Evolutionary conservation across 768 basidiomycete species (phyloP).

Genomic region (Clitopilus passeckerianus): DNA sequence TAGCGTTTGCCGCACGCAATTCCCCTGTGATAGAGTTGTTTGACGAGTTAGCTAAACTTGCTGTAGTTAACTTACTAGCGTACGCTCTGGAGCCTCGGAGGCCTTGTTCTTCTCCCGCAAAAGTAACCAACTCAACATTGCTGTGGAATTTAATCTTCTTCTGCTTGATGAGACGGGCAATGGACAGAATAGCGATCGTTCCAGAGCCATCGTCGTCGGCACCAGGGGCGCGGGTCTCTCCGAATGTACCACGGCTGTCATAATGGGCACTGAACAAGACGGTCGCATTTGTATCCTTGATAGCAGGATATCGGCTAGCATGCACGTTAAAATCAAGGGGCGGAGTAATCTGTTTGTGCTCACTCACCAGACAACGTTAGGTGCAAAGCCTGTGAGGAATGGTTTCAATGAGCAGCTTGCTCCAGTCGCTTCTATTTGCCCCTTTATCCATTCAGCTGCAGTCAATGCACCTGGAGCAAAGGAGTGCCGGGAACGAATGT

Average conservation of each 20-base stretch:
- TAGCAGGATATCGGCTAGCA: slow-evolving; percentile 51
- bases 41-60: background rate
- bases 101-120: slow-evolving; percentile 93
- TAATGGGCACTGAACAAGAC: slow-evolving; percentile 85
- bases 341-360: background rate
- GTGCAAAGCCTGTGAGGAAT: slow-evolving; percentile 73
- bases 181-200: slow-evolving; percentile 68
- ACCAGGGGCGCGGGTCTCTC: slow-evolving; percentile 58
- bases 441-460: slow-evolving; percentile 75
- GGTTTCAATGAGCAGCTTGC: slow-evolving; percentile 63
- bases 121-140: slow-evolving; percentile 77
- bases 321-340: background rate
- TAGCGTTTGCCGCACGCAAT: slow-evolving; percentile 50
- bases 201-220: slow-evolving; percentile 52
- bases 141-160: slow-evolving; percentile 66
- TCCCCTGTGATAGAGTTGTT: slow-evolving; percentile 34
- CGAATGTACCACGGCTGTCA: slow-evolving; percentile 88
- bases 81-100: slow-evolving; percentile 75
- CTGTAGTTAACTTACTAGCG: slow-evolving; percentile 53
- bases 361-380: slow-evolving; percentile 81
- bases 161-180: slow-evolving; percentile 70
- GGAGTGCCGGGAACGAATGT: slow-evolving; percentile 77
- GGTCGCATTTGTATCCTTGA: slow-evolving; percentile 52
- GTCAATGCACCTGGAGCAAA: slow-evolving; percentile 62
- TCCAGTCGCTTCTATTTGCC: slow-evolving; percentile 67